Base-by-base conservation (phyloP, 495 filamentous ascomycete genomes). In the Alectoria sarmentosa region DNA sequence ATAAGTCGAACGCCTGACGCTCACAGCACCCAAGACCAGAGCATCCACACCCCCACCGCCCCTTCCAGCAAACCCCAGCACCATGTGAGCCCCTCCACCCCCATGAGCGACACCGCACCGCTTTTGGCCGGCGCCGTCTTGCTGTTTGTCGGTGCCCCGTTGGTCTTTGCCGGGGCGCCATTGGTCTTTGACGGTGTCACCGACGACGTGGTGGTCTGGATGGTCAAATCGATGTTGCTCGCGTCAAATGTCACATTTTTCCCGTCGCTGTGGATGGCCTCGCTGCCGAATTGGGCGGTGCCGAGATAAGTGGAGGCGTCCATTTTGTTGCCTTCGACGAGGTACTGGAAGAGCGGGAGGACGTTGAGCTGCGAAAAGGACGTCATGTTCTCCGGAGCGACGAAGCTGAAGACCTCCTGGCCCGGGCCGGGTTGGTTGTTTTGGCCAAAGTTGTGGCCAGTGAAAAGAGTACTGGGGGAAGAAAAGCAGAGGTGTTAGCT, bases 341-440 rank as follows among this genome's bases (percentile, higher is more conserved):
- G 55, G 26, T 58, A 58, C 30, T 38, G 6, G 36, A 58, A 58
- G 26, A 58, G 55, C 55, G 55, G 55, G 9, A 58, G 26, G 23
- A 58, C 23, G 23, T 58, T 26, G 26, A 58, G 26, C 17, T 58
- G 26, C 55, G 23, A 32, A 34, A 58, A 58, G n/a, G 55, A 58
- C 3, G 55, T 58, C 21, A 58, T 34, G 55, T 58, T 58, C 30
- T 34, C 7, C 30, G 55, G 55, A 26, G 55, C 55, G 11, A 58
- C 26, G 23, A 58, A 58, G 55, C 55, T 58, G 55, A 58, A 58
- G 23, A 58, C 55, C 19, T 28, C 55, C 36, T 34, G 36, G 55
- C 26, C 55, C 36, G 19, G 36, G 55, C 26, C 23, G 23, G n/a
- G 30, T 58, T 28, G 26, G 5, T 58, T 15, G 26, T 32, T 3